Evolutionary conservation across 1,284 basidiomycete species (phyloP).

Genomic region (Erythrobasidium hasegawianum): DNA sequence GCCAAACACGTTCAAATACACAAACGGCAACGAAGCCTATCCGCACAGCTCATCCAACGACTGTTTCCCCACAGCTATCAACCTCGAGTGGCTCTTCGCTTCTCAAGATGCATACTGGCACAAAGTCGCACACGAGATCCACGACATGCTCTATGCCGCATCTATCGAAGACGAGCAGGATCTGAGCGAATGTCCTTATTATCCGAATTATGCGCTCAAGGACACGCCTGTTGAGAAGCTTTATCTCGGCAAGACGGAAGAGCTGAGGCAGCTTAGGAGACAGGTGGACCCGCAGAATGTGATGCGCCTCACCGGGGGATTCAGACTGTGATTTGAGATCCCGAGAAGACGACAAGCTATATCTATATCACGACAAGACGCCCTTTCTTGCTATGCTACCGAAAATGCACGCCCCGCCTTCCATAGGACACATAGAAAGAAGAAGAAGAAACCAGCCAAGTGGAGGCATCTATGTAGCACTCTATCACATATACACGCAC

Average conservation of each 20-base stretch:
- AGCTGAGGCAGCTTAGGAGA: neutral
- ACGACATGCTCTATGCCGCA: neutral
- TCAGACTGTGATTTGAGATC: slow-evolving; percentile 8
- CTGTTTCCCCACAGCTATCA: slow-evolving; percentile 4
- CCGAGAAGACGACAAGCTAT: too few species aligned
- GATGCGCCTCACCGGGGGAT: slow-evolving; percentile 11
- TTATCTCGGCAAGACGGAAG: neutral
- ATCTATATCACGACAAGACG: too few species aligned
- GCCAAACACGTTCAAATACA: neutral
- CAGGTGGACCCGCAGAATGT: slow-evolving; percentile 8
- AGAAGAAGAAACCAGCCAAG: too few species aligned
- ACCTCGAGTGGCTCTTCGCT: slow-evolving; percentile 3
- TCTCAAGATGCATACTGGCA: slow-evolving; percentile 7
- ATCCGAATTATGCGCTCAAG: slow-evolving; percentile 15
- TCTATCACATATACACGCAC: too few species aligned
- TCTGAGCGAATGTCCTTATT: slow-evolving; percentile 7
- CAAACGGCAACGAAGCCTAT: neutral
- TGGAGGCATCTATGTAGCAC: too few species aligned
- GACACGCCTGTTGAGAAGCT: slow-evolving; percentile 17
- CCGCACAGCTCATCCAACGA: neutral
- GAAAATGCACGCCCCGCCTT: too few species aligned
- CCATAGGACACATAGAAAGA: too few species aligned
- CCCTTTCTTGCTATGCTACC: too few species aligned
- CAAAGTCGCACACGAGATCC: neutral
- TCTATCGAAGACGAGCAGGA: slow-evolving; percentile 7